Conservation (phyloP, 495 filamentous ascomycete genomes). For the Recurvomyces mirabilis region DNA sequence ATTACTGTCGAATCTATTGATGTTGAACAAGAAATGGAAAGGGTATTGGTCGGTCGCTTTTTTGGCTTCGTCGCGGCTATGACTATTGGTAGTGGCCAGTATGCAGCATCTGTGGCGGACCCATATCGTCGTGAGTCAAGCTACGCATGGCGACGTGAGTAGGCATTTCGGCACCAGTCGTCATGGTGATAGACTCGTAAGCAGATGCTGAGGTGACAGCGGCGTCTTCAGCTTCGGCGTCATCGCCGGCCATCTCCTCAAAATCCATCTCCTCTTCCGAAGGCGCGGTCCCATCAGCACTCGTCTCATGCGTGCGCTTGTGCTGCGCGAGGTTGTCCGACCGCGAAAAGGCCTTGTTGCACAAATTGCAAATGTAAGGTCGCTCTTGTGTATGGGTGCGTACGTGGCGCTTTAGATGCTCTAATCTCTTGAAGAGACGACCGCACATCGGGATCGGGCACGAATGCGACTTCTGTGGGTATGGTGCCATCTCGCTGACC, state of each 20-base stretch:
- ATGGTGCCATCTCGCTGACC: slow-evolving; percentile 90
- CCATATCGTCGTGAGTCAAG: slow-evolving; percentile 8
- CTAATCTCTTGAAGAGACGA: slow-evolving; percentile 94
- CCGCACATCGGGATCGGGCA: slow-evolving; percentile 98
- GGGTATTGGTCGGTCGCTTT: no score
- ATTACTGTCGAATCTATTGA: no score
- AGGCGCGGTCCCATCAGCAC: slow-evolving; percentile 54
- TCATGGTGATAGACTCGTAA: slow-evolving; percentile 4
- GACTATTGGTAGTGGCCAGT: slow-evolving; percentile 13
- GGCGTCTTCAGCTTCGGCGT: slow-evolving; percentile 1
- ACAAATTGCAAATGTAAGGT: slow-evolving; percentile 92
- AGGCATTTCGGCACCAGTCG: slow-evolving; percentile 6
- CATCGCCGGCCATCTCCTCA: slow-evolving; percentile 61
- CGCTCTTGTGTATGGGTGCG: slow-evolving; percentile 98
- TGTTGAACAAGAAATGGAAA: no score
- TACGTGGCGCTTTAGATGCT: slow-evolving; percentile 98
- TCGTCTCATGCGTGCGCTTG: slow-evolving; percentile 84
- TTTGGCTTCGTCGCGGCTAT: no score
- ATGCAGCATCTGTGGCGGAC: slow-evolving; percentile 4
- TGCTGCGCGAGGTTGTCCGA: slow-evolving; percentile 99
- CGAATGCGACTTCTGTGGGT: slow-evolving; percentile 93
- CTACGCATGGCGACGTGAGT: slow-evolving; percentile 16
- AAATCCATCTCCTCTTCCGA: slow-evolving; percentile 60
- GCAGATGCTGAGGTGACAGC: background rate
- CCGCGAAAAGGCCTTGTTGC: slow-evolving; percentile 95